Evolutionary conservation across 805 yeast species (phyloP), one percentile per base, ranked within the genome.

Genomic region (Pichia heedii): DNA sequence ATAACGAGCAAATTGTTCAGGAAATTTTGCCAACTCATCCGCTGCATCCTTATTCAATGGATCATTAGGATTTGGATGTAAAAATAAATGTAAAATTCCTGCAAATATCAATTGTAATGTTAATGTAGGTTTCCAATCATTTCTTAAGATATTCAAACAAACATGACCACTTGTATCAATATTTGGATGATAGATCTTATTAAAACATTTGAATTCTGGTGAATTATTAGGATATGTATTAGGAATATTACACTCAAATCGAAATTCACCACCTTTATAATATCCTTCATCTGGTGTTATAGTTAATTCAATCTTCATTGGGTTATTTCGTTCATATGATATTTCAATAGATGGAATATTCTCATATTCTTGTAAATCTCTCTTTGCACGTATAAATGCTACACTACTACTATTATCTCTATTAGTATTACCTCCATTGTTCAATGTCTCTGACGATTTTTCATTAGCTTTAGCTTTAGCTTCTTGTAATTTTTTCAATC

Each of bases 81-180:
- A 65, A 53, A 90, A 88, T 48, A 90, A 70, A 57, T 82, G 88
- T 54, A 88, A 76, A 42, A 90, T 69, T 0, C 98, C 97, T 33
- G 89, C 80, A 44, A 89, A 70, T 9, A 90, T 79, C 5, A 89
- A 72, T 57, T 84, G 86, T 56, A 90, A 66, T 46, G 83, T 84
- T 51, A 90, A 68, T 0, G 88, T 95, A 0, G 98, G 97, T 24
- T 88, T 79, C 98, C 98, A 90, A 60, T 90, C 97, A 60, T 89
- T 96, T 52, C 97, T 69, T 46, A 90, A 68, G 30, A 90, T 89
- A 58, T 90, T 90, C 47, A 90, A 70, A 58, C 98, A 90, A 6
- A 90, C 84, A 57, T 88, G 90, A 0, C 97, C 97, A 36, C 84
- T 82, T 19, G 77, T 58, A 59, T 90, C 96, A 50, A 90, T 90